Percentiles rank a stretch among this genome's conserved stretches.
Conservation (phyloP, 148 eudicot species). For the Simmondsia chinensis region DNA sequence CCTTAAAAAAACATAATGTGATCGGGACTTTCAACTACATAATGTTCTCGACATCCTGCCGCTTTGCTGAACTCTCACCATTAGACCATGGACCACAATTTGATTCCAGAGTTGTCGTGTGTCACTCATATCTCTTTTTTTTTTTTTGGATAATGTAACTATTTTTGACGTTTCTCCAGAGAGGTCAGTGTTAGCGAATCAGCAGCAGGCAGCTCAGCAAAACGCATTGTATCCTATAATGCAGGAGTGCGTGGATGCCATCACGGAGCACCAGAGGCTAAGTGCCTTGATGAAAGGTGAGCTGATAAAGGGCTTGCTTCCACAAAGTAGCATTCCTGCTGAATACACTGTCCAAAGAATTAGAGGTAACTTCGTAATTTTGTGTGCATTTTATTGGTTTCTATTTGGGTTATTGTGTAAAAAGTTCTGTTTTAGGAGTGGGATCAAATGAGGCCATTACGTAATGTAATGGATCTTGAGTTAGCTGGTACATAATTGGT, state of each 20-base stretch:
- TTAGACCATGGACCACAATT: too few species aligned
- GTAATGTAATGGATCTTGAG: too few species aligned
- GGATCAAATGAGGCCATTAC: too few species aligned
- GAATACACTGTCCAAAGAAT: slow-evolving; percentile 83
- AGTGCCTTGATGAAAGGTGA: slow-evolving; percentile 89
- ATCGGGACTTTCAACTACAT: too few species aligned
- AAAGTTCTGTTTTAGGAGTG: too few species aligned
- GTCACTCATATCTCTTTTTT: too few species aligned
- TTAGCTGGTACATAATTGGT: too few species aligned
- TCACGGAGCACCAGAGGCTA: slow-evolving; percentile 83
- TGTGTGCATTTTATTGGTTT: neutral
- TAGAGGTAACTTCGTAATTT: slow-evolving; percentile 40
- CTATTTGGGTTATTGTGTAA: neutral
- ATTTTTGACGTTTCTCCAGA: too few species aligned
- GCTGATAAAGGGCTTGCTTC: slow-evolving; percentile 81
- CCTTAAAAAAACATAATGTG: too few species aligned
- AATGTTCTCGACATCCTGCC: too few species aligned
- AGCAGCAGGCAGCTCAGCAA: slow-evolving; percentile 59
- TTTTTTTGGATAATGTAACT: too few species aligned
- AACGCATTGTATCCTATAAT: slow-evolving; percentile 37
- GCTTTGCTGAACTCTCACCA: neutral
- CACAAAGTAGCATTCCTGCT: slow-evolving; percentile 81
- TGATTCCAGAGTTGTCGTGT: too few species aligned
- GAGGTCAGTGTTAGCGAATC: slow-evolving; percentile 30
- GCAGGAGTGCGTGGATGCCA: slow-evolving; percentile 84